These are phyloP conservation scores for Aurantiochytrium sp. DNA, from an alignment of 108 stramenopile genomes.

Conservation along the genomic window DNA sequence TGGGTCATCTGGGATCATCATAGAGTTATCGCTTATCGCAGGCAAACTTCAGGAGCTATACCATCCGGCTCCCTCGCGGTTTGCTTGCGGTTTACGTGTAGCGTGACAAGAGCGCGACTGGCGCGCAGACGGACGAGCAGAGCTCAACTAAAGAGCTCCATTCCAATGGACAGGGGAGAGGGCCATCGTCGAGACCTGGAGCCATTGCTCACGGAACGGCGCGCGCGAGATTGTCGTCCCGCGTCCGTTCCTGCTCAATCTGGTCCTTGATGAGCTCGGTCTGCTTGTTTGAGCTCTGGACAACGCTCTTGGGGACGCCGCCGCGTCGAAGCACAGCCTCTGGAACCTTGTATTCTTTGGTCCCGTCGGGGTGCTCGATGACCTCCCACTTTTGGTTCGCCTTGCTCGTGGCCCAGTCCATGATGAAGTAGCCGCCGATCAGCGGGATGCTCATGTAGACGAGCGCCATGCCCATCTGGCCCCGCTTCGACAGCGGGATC, in stretches of 20 bases:
- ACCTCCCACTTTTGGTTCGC: slow-evolving; percentile 19
- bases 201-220: background rate
- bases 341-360: slow-evolving; percentile 2
- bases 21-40: too few species aligned
- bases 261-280: background rate
- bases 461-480: background rate
- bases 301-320: background rate
- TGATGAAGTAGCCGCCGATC: background rate
- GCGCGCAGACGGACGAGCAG: too few species aligned
- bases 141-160: too few species aligned
- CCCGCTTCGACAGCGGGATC: background rate
- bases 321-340: background rate
- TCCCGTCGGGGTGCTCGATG: background rate
- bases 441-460: slow-evolving; percentile 31
- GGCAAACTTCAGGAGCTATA: too few species aligned
- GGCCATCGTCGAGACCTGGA: too few species aligned
- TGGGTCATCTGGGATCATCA: too few species aligned
- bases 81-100: too few species aligned
- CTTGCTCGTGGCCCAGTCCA: background rate
- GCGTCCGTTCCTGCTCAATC: background rate
- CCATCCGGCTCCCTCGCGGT: too few species aligned
- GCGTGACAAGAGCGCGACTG: too few species aligned
- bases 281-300: background rate
- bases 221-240: background rate
- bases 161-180: too few species aligned